A percentile compares a stretch with the other conserved stretches of the same genome.
Evolutionary conservation across 2,329 filamentous ascomycete species (phyloP).

Genomic region (Arthrocladium fulminans): DNA sequence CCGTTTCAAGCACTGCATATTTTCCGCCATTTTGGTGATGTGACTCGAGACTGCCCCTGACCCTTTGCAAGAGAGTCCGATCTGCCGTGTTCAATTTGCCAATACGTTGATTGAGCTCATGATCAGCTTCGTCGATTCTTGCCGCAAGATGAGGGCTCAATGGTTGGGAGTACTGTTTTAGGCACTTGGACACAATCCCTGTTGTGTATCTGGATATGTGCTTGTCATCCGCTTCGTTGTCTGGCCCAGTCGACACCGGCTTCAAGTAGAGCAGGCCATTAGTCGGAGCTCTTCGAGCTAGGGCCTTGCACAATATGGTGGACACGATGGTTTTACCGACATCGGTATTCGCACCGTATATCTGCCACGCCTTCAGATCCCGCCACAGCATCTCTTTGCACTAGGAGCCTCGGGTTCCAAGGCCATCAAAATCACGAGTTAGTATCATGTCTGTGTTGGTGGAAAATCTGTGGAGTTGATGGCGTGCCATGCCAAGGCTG

Average conservation of each 20-base stretch:
- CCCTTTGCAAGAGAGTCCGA: conserved; percentile 14
- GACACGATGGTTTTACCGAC: conserved; percentile 78
- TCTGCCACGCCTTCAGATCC: conserved; percentile 59
- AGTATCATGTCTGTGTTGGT: not conserved
- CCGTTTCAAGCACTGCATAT: conserved; percentile 63
- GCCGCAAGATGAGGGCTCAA: conserved; percentile 73
- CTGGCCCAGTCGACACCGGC: conserved; percentile 68
- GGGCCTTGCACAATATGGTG: conserved; percentile 59
- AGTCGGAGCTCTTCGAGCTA: conserved; percentile 37
- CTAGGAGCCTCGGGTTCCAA: not conserved
- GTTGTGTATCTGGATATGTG: conserved; percentile 55
- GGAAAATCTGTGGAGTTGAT: not conserved
- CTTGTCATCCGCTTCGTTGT: conserved; percentile 59
- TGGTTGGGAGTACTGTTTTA: conserved; percentile 65
- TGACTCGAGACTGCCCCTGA: conserved; percentile 37
- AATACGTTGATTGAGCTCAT: not conserved
- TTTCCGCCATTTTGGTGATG: conserved; percentile 24
- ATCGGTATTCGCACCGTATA: conserved; percentile 76
- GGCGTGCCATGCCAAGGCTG: not conserved
- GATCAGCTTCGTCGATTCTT: conserved; percentile 18
- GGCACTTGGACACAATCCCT: conserved; percentile 48
- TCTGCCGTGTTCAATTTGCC: conserved; percentile 3
- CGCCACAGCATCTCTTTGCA: conserved; percentile 42
- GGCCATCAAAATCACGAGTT: not conserved
- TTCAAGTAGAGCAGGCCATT: conserved; percentile 59